Conservation (phyloP, 257 asterid species). For the Parsonsia alboflavescens region DNA sequence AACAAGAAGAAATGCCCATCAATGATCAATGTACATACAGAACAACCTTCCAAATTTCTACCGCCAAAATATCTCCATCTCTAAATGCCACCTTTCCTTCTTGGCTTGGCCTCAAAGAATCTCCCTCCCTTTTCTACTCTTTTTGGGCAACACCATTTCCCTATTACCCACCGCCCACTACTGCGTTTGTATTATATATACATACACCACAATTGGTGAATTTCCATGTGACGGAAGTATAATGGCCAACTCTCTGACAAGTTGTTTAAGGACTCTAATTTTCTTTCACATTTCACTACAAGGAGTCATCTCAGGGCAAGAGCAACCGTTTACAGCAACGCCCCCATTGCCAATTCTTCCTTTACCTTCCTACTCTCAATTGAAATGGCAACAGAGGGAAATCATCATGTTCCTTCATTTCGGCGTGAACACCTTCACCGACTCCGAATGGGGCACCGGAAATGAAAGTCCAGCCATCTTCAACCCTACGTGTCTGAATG, state of each 20-base stretch:
- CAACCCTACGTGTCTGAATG: conserved; percentile 54
- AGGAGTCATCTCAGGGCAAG: conserved; percentile 13
- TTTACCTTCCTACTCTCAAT: conserved; percentile 62
- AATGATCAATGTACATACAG: neutral
- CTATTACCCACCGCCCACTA: neutral
- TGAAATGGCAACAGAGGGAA: conserved; percentile 94
- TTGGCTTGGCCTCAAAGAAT: neutral
- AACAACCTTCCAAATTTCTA: neutral
- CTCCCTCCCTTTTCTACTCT: neutral
- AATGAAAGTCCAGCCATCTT: conserved; percentile 58
- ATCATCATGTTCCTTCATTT: conserved; percentile 83
- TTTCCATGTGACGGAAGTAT: no score
- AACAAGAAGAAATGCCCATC: neutral
- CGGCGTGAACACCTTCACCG: conserved; percentile 85
- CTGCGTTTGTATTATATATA: no score
- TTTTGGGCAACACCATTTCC: neutral
- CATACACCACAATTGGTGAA: neutral
- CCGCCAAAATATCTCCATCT: neutral
- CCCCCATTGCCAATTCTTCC: conserved; percentile 94
- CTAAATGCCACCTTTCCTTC: neutral
- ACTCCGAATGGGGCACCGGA: conserved; percentile 92
- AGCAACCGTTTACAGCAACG: conserved; percentile 17
- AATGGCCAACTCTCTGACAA: conserved; percentile 17
- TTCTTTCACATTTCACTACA: conserved; percentile 3
- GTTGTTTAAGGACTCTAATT: neutral